A percentile compares a stretch with the other conserved stretches of the same genome.
Evolutionary conservation across 106 monocot species (phyloP).

Genomic region (Dioscorea alata): DNA sequence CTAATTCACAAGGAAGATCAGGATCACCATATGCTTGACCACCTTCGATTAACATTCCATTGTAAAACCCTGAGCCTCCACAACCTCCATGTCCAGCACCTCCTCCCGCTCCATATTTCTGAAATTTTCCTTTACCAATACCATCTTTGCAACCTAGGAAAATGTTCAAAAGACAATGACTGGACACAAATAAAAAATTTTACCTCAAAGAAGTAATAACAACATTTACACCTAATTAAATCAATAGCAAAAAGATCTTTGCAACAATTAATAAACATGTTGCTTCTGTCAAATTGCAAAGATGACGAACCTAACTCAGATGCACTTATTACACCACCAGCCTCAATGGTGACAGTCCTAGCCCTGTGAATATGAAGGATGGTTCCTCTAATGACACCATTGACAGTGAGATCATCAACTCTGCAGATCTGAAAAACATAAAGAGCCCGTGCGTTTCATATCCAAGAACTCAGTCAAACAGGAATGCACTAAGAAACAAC

Average conservation of each 20-base stretch:
- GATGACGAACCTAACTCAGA: slow-evolving; percentile 73
- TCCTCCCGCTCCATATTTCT: slow-evolving; percentile 79
- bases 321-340: slow-evolving; percentile 57
- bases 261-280: too few relatives aligned
- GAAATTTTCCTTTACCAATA: slow-evolving; percentile 71
- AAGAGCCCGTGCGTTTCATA: too few relatives aligned
- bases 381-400: slow-evolving; percentile 69
- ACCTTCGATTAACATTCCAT: slow-evolving; percentile 65
- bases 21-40: slow-evolving; percentile 76
- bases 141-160: slow-evolving; percentile 83
- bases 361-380: slow-evolving; percentile 91
- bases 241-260: too few relatives aligned
- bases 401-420: slow-evolving; percentile 72
- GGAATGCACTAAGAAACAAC: too few relatives aligned
- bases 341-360: slow-evolving; percentile 65
- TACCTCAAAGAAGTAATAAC: neutral
- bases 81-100: slow-evolving; percentile 96
- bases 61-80: slow-evolving; percentile 82
- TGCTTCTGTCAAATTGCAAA: too few relatives aligned
- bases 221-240: neutral
- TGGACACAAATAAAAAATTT: neutral
- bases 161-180: neutral
- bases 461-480: too few relatives aligned
- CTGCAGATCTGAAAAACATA: slow-evolving; percentile 62
- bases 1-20: slow-evolving; percentile 91